These are phyloP conservation scores for Lipomyces orientalis DNA, from an alignment of 805 yeast genomes.

Conservation along the genomic window DNA sequence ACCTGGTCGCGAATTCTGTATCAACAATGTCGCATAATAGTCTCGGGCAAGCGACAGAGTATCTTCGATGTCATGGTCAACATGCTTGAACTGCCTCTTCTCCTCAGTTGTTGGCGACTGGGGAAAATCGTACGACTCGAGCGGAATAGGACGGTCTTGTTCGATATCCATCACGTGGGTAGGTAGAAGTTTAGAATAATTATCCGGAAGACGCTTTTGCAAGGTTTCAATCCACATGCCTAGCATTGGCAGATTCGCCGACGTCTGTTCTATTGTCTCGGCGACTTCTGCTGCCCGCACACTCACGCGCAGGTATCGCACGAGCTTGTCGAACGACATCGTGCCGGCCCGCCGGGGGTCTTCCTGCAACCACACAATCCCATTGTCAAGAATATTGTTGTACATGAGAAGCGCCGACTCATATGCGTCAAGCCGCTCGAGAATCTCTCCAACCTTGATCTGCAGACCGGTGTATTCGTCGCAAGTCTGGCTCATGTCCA, in stretches of 20 bases:
- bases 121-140: slow-evolving; percentile 16
- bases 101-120: slow-evolving; percentile 19
- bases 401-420: slow-evolving; percentile 72
- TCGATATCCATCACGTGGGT: slow-evolving; percentile 11
- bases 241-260: slow-evolving; percentile 61
- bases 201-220: slow-evolving; percentile 37
- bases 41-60: slow-evolving; percentile 27
- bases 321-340: slow-evolving; percentile 50
- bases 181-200: slow-evolving; percentile 14
- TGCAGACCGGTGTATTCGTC: slow-evolving; percentile 93
- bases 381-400: slow-evolving; percentile 62
- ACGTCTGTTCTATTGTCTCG: slow-evolving; percentile 53
- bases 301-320: slow-evolving; percentile 72
- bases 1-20: slow-evolving; percentile 15
- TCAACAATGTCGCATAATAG: slow-evolving; percentile 25
- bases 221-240: slow-evolving; percentile 34
- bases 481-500: slow-evolving; percentile 60
- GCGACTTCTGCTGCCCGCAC: slow-evolving; percentile 66
- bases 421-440: slow-evolving; percentile 65
- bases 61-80: slow-evolving; percentile 22
- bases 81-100: slow-evolving; percentile 12
- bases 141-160: slow-evolving; percentile 10
- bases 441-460: slow-evolving; percentile 85
- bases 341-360: slow-evolving; percentile 52
- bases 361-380: slow-evolving; percentile 55